A percentile compares a stretch with the other conserved stretches of the same genome.
Conservation (phyloP, 768 basidiomycete species). For the Scleroderma bovista region DNA sequence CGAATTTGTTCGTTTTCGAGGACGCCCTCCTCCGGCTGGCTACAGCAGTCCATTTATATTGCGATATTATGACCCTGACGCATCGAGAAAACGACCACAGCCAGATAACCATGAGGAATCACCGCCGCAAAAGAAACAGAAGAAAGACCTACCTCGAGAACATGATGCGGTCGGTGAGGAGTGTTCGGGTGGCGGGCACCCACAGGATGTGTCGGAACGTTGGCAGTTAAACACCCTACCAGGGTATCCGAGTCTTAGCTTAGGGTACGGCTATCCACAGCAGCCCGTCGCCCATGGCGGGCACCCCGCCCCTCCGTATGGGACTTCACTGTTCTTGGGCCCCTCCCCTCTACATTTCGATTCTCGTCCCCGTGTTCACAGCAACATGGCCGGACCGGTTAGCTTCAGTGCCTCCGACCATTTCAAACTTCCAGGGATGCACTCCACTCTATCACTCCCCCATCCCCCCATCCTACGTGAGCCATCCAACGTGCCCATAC, state of each 20-base stretch:
- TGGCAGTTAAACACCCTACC: neutral
- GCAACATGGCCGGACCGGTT: too few species aligned
- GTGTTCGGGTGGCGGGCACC: too few species aligned
- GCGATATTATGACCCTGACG: constrained; percentile 20
- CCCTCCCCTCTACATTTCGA: neutral
- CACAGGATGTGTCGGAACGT: too few species aligned
- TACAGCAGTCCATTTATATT: constrained; percentile 35
- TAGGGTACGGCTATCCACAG: neutral
- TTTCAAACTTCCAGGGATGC: neutral
- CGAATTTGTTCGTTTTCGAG: constrained; percentile 55
- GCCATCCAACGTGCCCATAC: neutral
- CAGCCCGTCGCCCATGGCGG: neutral
- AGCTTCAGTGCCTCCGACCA: neutral
- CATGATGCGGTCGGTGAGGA: neutral
- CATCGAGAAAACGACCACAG: constrained; percentile 34
- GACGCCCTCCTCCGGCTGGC: constrained; percentile 35
- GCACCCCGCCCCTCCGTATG: neutral
- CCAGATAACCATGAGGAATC: constrained; percentile 18
- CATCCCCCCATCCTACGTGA: neutral
- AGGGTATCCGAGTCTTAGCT: neutral
- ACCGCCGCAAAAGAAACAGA: constrained; percentile 21
- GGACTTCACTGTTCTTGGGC: neutral
- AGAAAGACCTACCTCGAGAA: constrained; percentile 15
- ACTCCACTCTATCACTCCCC: neutral
- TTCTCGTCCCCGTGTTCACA: neutral